Evolutionary conservation across 306 rosid species (phyloP), one percentile per base, ranked within the genome.

Genomic region (Castanea sativa): DNA sequence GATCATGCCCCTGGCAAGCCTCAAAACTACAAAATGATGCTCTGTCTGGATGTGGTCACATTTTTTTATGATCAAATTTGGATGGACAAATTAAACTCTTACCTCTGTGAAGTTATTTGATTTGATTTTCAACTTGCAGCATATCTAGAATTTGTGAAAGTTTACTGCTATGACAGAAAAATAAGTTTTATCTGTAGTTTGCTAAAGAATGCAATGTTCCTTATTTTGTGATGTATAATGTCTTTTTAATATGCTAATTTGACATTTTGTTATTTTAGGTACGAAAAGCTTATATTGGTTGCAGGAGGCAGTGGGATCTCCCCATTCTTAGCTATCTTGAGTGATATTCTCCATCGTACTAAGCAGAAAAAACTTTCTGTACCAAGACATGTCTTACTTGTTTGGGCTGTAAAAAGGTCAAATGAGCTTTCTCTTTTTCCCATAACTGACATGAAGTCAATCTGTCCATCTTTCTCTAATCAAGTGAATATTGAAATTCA

Each of bases 291-390:
- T 51, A 77, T 94, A 35, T 80, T 94, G 80, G 97, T 92, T 79
- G 99, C 99, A 14, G 99, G 99, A 38, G 99, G 99, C 45, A 92
- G 93, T 75, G 99, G 99, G 81, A 88, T 94, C 76, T 88, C 99
- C 25, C 97, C 98, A 71, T 92, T 92, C 84, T 89, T 94, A 71
- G 98, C 98, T 20, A 86, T 94, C 84, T 84, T 94, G 90, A 94
- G 95, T 25, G 99, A 94, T 74, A 77, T 91, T 83, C 91, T 92
- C 80, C 94, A 90, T 86, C 92, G 93, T 29, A 83, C 82, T 72
- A 84, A 83, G 87, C 92, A 92, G 5, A 90, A 94, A 56, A 94
- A 88, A 81, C 87, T 90, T 7, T 90, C 93, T 84, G 74, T 71
- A 41, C 91, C 97, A 5, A 91, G 85, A 77, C 89, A 90, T 51